Conservation (phyloP, 805 yeast genomes). For the Starmerella cellae region DNA sequence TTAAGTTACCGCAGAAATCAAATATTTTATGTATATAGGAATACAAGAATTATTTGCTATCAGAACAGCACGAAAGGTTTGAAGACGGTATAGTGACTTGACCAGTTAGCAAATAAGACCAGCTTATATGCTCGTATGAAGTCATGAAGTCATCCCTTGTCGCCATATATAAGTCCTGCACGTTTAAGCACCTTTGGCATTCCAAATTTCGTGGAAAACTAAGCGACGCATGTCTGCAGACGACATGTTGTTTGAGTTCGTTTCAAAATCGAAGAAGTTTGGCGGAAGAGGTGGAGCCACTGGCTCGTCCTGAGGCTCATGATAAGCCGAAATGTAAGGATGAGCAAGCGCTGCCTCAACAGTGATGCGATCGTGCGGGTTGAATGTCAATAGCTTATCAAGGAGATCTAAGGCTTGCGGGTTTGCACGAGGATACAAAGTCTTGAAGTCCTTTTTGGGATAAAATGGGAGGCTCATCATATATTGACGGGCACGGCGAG, state of each 20-base stretch:
- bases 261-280: slow-evolving; percentile 80
- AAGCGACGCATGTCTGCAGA: slow-evolving; percentile 62
- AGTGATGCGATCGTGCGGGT: slow-evolving; percentile 70
- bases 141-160: too few species aligned
- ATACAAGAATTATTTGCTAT: too few species aligned
- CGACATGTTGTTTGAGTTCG: slow-evolving; percentile 36
- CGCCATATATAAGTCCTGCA: too few species aligned
- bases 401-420: slow-evolving; percentile 75
- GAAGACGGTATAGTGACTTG: too few species aligned
- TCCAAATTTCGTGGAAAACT: slow-evolving; percentile 59
- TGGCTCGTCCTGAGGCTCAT: slow-evolving; percentile 78
- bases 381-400: slow-evolving; percentile 68
- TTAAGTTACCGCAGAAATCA: neutral
- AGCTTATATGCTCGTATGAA: too few species aligned
- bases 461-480: slow-evolving; percentile 71
- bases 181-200: neutral
- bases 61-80: too few species aligned
- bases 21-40: too few species aligned
- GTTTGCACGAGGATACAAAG: slow-evolving; percentile 69
- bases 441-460: slow-evolving; percentile 6
- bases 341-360: slow-evolving; percentile 82
- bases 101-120: too few species aligned
- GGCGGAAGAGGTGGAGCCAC: slow-evolving; percentile 54
- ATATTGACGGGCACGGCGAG: slow-evolving; percentile 81
- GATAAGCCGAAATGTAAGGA: slow-evolving; percentile 82